Base-by-base conservation (phyloP, 179 eudicot species). In the Corrigiola litoralis region DNA sequence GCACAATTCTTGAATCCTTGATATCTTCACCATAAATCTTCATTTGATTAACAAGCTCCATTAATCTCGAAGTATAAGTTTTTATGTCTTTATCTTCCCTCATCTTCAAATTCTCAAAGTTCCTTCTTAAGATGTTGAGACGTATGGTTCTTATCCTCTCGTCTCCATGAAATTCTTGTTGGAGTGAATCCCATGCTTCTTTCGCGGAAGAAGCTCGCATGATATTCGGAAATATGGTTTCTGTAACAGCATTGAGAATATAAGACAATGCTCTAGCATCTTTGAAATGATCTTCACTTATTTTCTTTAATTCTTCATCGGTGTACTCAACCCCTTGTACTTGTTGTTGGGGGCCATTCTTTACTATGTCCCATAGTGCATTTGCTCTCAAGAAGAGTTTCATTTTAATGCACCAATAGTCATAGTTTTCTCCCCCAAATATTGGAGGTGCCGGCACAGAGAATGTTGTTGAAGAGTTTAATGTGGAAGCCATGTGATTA, bases 41-140 rank as follows among this genome's bases (percentile, higher is more conserved):
- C 46, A 66, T 41, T 28, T n/a, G n/a, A n/a, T n/a, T n/a, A n/a
- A n/a, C n/a, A n/a, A n/a, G n/a, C n/a, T n/a, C n/a, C n/a, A n/a
- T 54, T 0, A 70, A 9, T 32, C 68, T 52, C 23, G 56, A 40
- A 38, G 50, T 42, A 9, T 51, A 75, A 0, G 17, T 41, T n/a
- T 58, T 34, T 23, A 61, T 23, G 0, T n/a, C 28, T 56, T 71
- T 36, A 3, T 41, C 21, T 7, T 31, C 66, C 36, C 50, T 59
- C 75, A 65, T 69, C 18, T 53, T 57, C 16, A 37, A 72, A 65
- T 69, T 24, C 46, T 57, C 16, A 37, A 72, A 67, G 10, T 58
- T 20, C 44, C 67, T 62, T 47, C 54, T 36, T n/a, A 68, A 25
- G 4, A 42, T 54, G 24, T 34, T 40, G 0, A 63, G 59, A n/a